Evolutionary conservation across 208 protist species (phyloP).

Genomic region (Crithidia acanthocephali): DNA sequence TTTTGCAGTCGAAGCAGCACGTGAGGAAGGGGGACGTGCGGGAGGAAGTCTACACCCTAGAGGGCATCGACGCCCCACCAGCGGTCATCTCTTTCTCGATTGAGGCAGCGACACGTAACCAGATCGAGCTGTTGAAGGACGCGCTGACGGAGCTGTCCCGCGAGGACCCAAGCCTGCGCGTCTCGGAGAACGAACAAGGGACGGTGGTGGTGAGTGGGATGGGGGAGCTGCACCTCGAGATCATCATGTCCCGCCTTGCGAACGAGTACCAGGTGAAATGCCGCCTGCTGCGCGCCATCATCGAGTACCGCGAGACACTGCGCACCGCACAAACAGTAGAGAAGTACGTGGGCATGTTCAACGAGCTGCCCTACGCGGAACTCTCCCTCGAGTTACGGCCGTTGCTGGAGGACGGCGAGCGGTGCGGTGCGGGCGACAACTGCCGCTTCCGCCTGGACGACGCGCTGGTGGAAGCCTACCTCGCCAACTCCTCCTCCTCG

Average conservation of each 20-base stretch:
- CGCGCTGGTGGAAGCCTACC: constrained; percentile 43
- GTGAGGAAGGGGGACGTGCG: constrained; percentile 28
- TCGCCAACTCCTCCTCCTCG: constrained; percentile 1
- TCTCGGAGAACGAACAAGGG: constrained; percentile 84
- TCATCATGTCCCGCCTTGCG: constrained; percentile 94
- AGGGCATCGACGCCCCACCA: constrained; percentile 93
- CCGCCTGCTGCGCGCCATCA: constrained; percentile 83
- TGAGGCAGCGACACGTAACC: constrained; percentile 84
- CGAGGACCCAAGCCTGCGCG: constrained; percentile 95
- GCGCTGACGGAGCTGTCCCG: constrained; percentile 92
- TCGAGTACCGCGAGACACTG: constrained; percentile 88
- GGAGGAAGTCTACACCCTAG: constrained; percentile 70
- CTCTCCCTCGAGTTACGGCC: constrained; percentile 57
- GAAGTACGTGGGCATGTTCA: constrained; percentile 38
- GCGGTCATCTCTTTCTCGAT: constrained; percentile 97
- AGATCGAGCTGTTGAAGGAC: constrained; percentile 88
- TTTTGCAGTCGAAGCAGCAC: constrained; percentile 37
- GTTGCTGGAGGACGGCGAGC: constrained; percentile 42
- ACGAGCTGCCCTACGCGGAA: constrained; percentile 77
- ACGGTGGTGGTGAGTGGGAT: constrained; percentile 96
- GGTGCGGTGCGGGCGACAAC: constrained; percentile 16
- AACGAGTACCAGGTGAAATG: constrained; percentile 92
- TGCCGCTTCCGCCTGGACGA: constrained; percentile 61
- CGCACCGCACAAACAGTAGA: constrained; percentile 22
- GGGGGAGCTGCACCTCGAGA: constrained; percentile 96